phyloP scores from a whole-genome alignment of 805 yeast genomes.

The Spencermartinsiella europaea region DNA sequence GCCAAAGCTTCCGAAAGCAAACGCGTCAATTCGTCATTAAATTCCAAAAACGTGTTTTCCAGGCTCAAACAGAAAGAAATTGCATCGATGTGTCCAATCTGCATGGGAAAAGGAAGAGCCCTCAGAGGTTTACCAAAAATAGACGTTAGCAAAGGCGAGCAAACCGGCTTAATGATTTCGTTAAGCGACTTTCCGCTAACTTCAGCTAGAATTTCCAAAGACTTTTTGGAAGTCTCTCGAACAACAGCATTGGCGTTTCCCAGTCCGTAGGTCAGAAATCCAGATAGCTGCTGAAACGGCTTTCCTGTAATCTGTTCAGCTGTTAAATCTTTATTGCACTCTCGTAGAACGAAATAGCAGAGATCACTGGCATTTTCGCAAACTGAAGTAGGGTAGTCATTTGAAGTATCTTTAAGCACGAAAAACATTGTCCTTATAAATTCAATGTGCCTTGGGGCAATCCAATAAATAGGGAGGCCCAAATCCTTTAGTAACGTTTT shows the following conservation, averaged over 20 bases:
- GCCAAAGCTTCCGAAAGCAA: constrained; percentile 86
- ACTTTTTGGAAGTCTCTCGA: constrained; percentile 72
- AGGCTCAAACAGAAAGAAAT: constrained; percentile 84
- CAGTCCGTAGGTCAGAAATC: constrained; percentile 87
- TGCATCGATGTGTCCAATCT: constrained; percentile 96
- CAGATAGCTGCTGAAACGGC: constrained; percentile 73
- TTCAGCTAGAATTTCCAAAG: constrained; percentile 62
- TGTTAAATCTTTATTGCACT: constrained; percentile 59
- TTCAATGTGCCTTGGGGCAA: constrained; percentile 74
- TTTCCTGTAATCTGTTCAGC: constrained; percentile 62
- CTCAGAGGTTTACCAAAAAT: constrained; percentile 95
- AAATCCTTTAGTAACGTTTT: constrained; percentile 65
- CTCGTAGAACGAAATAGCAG: constrained; percentile 55
- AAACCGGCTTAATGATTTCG: constrained; percentile 75
- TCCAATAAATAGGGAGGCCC: constrained; percentile 64
- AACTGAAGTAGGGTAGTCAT: constrained; percentile 79
- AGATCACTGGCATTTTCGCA: constrained; percentile 65
- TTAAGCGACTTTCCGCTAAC: constrained; percentile 66
- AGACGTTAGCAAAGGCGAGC: constrained; percentile 78
- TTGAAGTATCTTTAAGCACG: constrained; percentile 83
- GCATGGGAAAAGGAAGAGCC: constrained; percentile 98
- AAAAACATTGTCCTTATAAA: constrained; percentile 81
- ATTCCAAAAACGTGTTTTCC: constrained; percentile 74
- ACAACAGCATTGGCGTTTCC: constrained; percentile 84
- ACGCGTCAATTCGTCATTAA: constrained; percentile 83